These are phyloP conservation scores for Arachnopeziza araneosa DNA, from an alignment of 2,329 filamentous ascomycete genomes.

Conservation along the genomic window DNA sequence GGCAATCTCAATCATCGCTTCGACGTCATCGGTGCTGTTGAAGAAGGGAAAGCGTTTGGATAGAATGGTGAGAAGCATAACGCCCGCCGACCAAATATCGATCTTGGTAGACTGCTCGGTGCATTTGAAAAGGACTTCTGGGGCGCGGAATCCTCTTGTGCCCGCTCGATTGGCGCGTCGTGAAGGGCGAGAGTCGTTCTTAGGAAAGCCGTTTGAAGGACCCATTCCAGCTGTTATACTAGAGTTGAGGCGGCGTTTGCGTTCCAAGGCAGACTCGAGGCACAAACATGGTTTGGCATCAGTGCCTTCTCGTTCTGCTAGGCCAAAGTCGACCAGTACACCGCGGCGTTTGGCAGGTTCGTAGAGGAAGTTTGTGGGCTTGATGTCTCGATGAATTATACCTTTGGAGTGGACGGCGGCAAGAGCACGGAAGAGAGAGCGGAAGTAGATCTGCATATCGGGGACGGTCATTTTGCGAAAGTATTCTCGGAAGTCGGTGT, in stretches of 20 bases:
- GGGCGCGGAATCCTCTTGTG: conserved; percentile 90
- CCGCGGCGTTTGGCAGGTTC: conserved; percentile 74
- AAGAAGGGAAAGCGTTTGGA: conserved; percentile 95
- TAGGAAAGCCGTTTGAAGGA: conserved; percentile 68
- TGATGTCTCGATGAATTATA: conserved; percentile 93
- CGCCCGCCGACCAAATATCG: conserved; percentile 94
- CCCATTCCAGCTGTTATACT: conserved; percentile 52
- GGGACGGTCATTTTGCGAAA: conserved; percentile 82
- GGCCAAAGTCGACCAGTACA: conserved; percentile 97
- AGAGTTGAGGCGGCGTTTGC: conserved; percentile 51
- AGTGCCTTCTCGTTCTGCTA: conserved; percentile 77
- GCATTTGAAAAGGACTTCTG: conserved; percentile 95
- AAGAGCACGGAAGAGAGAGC: conserved; percentile 80
- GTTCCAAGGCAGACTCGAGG: conserved; percentile 56
- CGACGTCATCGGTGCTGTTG: conserved; percentile 96
- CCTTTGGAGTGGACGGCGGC: conserved; percentile 73
- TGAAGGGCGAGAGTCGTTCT: conserved; percentile 81
- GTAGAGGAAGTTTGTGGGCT: conserved; percentile 96
- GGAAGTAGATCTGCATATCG: conserved; percentile 87
- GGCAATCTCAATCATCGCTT: conserved; percentile 94
- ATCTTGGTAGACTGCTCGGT: conserved; percentile 91
- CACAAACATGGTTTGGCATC: conserved; percentile 81
- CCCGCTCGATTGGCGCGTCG: conserved; percentile 90
- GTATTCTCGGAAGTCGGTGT: conserved; percentile 91
- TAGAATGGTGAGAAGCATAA: conserved; percentile 94